phyloP scores from a whole-genome alignment of 768 basidiomycete species.

The Trametes elegans region DNA sequence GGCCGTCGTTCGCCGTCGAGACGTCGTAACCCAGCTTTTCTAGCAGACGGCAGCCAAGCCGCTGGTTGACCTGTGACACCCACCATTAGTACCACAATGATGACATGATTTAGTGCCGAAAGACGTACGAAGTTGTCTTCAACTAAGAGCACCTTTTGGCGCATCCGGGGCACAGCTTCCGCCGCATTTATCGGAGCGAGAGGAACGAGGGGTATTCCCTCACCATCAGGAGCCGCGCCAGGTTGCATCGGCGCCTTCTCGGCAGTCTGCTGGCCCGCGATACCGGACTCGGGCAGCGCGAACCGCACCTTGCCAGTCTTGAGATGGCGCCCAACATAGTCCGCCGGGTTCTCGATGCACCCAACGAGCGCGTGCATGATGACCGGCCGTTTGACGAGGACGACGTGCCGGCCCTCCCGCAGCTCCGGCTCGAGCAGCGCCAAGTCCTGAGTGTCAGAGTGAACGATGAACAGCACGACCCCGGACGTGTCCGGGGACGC shows the following conservation, averaged over 20 bases:
- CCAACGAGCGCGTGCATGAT: conserved; percentile 24
- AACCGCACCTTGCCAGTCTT: conserved; percentile 23
- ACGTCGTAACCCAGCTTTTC: conserved; percentile 30
- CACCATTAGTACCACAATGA: too few relatives aligned
- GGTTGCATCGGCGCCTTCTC: too few relatives aligned
- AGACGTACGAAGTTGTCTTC: conserved; percentile 28
- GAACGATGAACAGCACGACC: conserved; percentile 23
- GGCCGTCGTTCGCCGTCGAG: conserved; percentile 25
- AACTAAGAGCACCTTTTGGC: conserved; percentile 23
- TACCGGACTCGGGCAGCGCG: conserved; percentile 11
- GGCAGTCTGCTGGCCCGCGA: too few relatives aligned
- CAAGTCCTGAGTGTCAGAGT: conserved; percentile 23
- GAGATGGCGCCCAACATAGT: conserved; percentile 20
- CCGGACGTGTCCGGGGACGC: neutral
- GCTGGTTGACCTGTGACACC: conserved; percentile 31
- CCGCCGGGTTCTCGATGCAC: conserved; percentile 22
- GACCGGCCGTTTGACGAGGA: conserved; percentile 30
- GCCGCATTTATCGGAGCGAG: neutral
- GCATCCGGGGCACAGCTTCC: neutral
- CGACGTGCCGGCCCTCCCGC: conserved; percentile 18
- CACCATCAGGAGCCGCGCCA: neutral
- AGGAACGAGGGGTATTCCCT: conserved; percentile 3
- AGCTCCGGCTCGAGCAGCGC: conserved; percentile 22
- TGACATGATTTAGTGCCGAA: too few relatives aligned
- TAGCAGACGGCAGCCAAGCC: conserved; percentile 26